Evolutionary conservation across 495 filamentous ascomycete species (phyloP), one percentile per base, ranked within the genome.

Genomic region (Tuber aestivum): DNA sequence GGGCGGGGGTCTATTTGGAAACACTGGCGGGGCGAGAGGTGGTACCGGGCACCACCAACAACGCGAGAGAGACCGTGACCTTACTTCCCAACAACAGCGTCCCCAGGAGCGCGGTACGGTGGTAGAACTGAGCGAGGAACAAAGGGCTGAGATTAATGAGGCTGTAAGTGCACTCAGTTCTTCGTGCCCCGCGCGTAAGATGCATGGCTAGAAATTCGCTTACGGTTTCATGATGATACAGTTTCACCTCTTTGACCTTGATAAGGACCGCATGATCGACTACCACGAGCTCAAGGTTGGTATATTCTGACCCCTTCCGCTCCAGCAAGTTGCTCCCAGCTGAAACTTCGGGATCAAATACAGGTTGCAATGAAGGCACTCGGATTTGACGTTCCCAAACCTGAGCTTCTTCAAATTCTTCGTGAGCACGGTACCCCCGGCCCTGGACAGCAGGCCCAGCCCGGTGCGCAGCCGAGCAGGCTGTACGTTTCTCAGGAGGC

Each of bases 201-300:
- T 35, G 35, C 35, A 65, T 65, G 3, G 56, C 70, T 56, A 61
- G n/a, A 41, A 70, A 45, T 70, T 41, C 45, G 41, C 20, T 74
- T 65, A 65, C 56, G 12, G 18, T 44, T 76, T 65, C 69, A 56
- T 37, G 35, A 27, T 69, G 27, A 61, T 68, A 73, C 76, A 97
- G 94, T 97, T 98, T 86, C 90, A 89, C 73, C 92, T 98, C 83
- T 98, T 98, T 87, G 95, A 98, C 85, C 92, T 97, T 75, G 95
- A 98, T 88, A 94, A 95, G 85, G 94, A 98, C 86, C 88, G 90
- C 72, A 89, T 92, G 81, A 93, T 98, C 79, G 94, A 97, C 85
- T 97, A 97, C 89, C 94, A 97, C 84, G 95, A 98, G 84, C 92
- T 98, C 83, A 94, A 95, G 86, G 96, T 97, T 86, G 2, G 44